Evolutionary conservation across 352 stramenopile genomes (phyloP), one percentile per base, ranked within the genome.

Genomic region (Globisporangium abappressorium): DNA sequence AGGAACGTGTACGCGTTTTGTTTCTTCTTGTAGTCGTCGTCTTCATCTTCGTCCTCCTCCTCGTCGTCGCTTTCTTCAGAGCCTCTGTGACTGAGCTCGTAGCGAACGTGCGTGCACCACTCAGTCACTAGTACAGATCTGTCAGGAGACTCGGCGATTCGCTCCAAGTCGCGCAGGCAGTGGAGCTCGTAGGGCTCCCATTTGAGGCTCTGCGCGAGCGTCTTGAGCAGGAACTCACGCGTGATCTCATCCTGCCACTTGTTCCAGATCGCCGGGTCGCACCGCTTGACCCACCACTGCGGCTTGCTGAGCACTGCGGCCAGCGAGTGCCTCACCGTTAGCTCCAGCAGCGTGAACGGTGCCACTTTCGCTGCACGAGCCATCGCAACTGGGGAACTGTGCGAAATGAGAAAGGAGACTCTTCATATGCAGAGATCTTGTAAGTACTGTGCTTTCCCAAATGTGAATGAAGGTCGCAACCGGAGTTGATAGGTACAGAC

Each of bases 261-360:
- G 47, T 5, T 18, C 38, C 64, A 33, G 22, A 70, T 70, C 38
- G 24, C 64, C 18, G 41, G 18, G 20, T 70, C 64, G 12, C 54
- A 43, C 30, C 64, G 41, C 64, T 70, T 70, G 64, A 57, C 20
- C 64, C 41, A 59, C 64, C 64, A 65, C 64, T 54, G 64, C 64
- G 56, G 43, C 36, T 70, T 70, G 34, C 33, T 33, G 12, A 70
- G 55, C 41, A 65, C 46, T 3, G 56, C 26, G 14, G 9, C 28
- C 12, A 53, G 4, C 14, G 56, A 46, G 30, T 38, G 56, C 56
- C 60, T 64, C 5, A 59, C 34, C n/a, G 43, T 57, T 30, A 70
- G 56, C 24, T 70, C 64, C 56, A 70, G 14, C 2, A 70, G 64
- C 41, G 64, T 57, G 41, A 57, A 65, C 41, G 64, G 54, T 28